phyloP scores from a whole-genome alignment of 192 early-diverging fungal genomes.

The Coemansia biformis region DNA sequence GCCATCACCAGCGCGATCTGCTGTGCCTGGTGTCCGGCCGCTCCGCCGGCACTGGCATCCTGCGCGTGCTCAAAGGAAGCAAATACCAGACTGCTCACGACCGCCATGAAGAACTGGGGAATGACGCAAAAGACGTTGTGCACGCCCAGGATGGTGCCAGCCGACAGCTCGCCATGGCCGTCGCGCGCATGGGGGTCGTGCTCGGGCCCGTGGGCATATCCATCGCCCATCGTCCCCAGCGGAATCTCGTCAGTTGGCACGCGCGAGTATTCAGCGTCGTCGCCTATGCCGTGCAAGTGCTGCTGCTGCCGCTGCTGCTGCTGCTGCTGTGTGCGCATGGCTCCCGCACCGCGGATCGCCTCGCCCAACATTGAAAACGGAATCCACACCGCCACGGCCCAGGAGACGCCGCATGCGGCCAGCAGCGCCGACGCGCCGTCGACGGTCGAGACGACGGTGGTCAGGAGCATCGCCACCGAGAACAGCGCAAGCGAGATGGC shows the following conservation, averaged over 20 bases:
- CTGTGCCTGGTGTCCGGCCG: conserved; percentile 27
- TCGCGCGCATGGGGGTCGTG: neutral
- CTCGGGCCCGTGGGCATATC: neutral
- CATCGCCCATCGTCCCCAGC: conserved; percentile 11
- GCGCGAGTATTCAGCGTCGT: conserved; percentile 14
- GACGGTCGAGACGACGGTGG: conserved; percentile 56
- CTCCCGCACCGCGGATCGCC: conserved; percentile 13
- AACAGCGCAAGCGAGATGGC: conserved; percentile 65
- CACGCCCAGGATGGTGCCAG: conserved; percentile 81
- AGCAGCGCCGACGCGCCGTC: conserved; percentile 62
- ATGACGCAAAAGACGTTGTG: conserved; percentile 94
- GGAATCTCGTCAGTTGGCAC: conserved; percentile 26
- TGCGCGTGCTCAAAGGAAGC: conserved; percentile 56
- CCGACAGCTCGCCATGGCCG: conserved; percentile 43
- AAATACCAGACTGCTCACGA: conserved; percentile 70
- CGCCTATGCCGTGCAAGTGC: too few relatives aligned
- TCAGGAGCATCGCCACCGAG: conserved; percentile 61
- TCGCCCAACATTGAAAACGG: conserved; percentile 87
- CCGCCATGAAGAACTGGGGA: conserved; percentile 85
- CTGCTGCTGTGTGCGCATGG: too few relatives aligned
- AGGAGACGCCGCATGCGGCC: conserved; percentile 71
- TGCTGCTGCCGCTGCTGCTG: too few relatives aligned
- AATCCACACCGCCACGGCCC: conserved; percentile 89
- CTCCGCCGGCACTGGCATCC: conserved; percentile 9
- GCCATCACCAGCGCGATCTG: conserved; percentile 41